Conservation (phyloP, 352 stramenopile species). For the Peronospora destructor region DNA sequence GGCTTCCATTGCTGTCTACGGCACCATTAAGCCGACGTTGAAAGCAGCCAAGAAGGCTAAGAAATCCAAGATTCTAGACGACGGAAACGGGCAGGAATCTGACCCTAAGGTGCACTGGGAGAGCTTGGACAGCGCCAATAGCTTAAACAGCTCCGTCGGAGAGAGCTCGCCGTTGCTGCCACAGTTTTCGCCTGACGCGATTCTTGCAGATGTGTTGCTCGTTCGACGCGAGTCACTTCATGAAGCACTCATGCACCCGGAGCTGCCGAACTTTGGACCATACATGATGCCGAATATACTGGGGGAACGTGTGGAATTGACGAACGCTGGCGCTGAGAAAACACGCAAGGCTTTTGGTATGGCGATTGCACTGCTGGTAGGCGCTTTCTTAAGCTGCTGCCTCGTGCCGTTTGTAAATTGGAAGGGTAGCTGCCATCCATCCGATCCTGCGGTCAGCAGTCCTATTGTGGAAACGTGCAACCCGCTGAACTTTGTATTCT, state of each 20-base stretch:
- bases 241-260: constrained; percentile 54
- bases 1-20: constrained; percentile 69
- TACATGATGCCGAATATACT: constrained; percentile 68
- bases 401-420: constrained; percentile 76
- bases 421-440: constrained; percentile 52
- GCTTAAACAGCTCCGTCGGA: constrained; percentile 16
- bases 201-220: constrained; percentile 8
- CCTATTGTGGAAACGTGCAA: constrained; percentile 60
- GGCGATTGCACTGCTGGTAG: constrained; percentile 55
- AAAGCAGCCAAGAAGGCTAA: constrained; percentile 19
- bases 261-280: constrained; percentile 77
- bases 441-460: constrained; percentile 9
- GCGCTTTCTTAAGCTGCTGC: constrained; percentile 63
- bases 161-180: constrained; percentile 41
- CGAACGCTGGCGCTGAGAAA: constrained; percentile 42
- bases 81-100: background rate
- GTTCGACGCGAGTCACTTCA: constrained; percentile 41
- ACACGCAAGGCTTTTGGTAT: constrained; percentile 57
- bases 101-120: constrained; percentile 15
- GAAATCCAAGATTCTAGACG: constrained; percentile 2
- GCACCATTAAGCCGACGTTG: constrained; percentile 67
- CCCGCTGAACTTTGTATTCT: constrained; percentile 79
- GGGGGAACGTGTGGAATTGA: constrained; percentile 49
- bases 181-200: constrained; percentile 17
- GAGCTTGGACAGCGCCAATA: constrained; percentile 12